phyloP scores from a whole-genome alignment of 345 rosid genomes.

The Acer saccharum region DNA sequence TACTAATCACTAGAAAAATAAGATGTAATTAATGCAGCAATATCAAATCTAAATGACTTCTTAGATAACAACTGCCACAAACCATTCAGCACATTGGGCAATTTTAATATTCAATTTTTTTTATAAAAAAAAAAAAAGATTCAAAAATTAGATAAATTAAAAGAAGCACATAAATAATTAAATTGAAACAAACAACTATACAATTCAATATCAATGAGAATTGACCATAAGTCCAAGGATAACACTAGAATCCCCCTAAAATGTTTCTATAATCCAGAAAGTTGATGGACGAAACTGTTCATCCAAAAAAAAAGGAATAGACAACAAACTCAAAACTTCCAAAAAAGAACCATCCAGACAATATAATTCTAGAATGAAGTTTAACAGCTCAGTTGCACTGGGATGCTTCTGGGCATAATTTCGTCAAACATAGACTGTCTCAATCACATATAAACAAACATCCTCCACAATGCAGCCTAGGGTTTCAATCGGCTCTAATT shows the following conservation, averaged over 20 bases:
- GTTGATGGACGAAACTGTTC: background rate
- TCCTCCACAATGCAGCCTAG: background rate
- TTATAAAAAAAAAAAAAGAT: too few relatives aligned
- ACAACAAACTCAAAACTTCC: background rate
- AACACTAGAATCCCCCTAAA: background rate
- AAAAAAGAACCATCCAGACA: background rate
- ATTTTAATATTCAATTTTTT: background rate
- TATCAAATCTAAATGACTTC: slow-evolving; percentile 1
- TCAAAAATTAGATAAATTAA: slow-evolving; percentile 1
- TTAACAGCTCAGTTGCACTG: background rate
- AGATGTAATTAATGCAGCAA: background rate
- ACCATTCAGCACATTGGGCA: background rate
- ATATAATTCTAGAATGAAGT: background rate
- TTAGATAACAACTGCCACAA: slow-evolving; percentile 5
- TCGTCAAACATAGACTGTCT: background rate
- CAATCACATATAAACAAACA: background rate
- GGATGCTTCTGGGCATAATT: background rate
- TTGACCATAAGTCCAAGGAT: background rate
- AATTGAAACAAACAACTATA: background rate
- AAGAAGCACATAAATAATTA: background rate
- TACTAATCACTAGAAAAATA: background rate
- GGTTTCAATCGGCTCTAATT: background rate
- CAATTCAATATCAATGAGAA: background rate
- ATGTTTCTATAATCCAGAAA: background rate
- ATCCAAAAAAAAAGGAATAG: background rate